Evolutionary conservation across 768 basidiomycete genomes (phyloP).

Genomic region (Lyophyllum decastes): DNA sequence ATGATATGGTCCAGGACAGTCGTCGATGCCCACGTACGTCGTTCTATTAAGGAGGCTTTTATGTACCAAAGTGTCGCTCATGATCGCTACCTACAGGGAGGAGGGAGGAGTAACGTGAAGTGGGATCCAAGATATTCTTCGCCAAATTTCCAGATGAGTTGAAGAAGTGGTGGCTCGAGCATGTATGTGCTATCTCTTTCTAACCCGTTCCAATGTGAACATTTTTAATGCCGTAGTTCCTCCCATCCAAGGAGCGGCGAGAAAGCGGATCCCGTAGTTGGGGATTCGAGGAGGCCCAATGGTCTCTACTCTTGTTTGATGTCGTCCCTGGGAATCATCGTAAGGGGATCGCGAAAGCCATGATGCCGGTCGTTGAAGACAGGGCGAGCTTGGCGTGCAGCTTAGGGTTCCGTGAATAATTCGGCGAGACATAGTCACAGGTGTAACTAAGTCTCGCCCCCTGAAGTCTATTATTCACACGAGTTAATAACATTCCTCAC

Average conservation of each 20-base stretch:
- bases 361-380: conserved; percentile 25
- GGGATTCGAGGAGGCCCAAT: conserved; percentile 22
- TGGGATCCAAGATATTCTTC: conserved; percentile 28
- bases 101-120: conserved; percentile 28
- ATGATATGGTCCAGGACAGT: conserved; percentile 32
- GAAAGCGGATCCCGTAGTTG: conserved; percentile 18
- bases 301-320: conserved; percentile 31
- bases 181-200: conserved; percentile 15
- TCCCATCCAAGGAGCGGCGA: conserved; percentile 21
- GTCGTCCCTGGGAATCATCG: conserved; percentile 29
- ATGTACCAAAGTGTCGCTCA: background rate
- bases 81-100: conserved; percentile 6
- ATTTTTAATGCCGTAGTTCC: conserved; percentile 16
- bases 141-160: conserved; percentile 15
- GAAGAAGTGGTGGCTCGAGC: conserved; percentile 29
- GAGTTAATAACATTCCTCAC: too few species aligned
- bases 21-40: conserved; percentile 24
- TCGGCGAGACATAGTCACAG: too few species aligned
- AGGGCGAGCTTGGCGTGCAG: conserved; percentile 13
- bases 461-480: too few species aligned
- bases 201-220: background rate
- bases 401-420: background rate
- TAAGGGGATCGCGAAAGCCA: conserved; percentile 28
- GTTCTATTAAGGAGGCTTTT: too few species aligned
- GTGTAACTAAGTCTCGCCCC: too few species aligned